These are phyloP conservation scores for Phytopythium delawarense DNA, from an alignment of 352 stramenopile species.

Conservation along the genomic window DNA sequence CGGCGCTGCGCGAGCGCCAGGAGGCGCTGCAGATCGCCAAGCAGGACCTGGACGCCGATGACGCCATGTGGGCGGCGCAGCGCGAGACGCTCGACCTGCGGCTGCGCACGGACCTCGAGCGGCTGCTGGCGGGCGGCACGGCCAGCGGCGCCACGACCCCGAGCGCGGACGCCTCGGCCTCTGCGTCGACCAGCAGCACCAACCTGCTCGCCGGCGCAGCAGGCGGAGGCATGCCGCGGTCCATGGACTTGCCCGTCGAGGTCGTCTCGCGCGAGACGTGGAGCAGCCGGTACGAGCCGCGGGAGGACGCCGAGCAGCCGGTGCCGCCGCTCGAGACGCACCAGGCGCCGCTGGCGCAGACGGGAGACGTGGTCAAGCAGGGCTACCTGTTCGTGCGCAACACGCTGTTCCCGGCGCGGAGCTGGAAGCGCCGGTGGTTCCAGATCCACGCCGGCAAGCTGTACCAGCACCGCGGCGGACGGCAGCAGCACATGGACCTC, in stretches of 20 bases:
- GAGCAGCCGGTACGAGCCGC: constrained; percentile 33
- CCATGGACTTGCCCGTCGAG: constrained; percentile 67
- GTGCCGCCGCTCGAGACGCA: neutral
- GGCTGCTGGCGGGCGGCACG: neutral
- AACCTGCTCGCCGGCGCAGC: neutral
- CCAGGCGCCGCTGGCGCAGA: neutral
- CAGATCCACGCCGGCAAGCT: constrained; percentile 85
- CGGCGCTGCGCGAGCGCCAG: constrained; percentile 58
- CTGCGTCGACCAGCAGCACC: neutral
- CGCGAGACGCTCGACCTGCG: constrained; percentile 54
- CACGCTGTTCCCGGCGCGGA: constrained; percentile 73
- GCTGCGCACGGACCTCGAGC: constrained; percentile 44
- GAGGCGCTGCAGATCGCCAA: constrained; percentile 60
- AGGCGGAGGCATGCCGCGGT: constrained; percentile 21
- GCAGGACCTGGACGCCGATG: constrained; percentile 68
- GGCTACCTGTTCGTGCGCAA: constrained; percentile 86
- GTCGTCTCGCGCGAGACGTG: constrained; percentile 70
- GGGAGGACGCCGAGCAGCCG: neutral
- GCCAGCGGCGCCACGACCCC: neutral
- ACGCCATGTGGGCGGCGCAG: constrained; percentile 71
- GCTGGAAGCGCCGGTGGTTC: constrained; percentile 86
- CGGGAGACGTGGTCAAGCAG: constrained; percentile 56
- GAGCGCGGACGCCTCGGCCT: neutral
- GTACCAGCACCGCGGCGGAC: constrained; percentile 42
- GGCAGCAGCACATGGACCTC: constrained; percentile 74